Percentiles rank a stretch among this genome's conserved stretches.
Conservation (phyloP, 257 asterid genomes). For the Lycium ferocissimum region DNA sequence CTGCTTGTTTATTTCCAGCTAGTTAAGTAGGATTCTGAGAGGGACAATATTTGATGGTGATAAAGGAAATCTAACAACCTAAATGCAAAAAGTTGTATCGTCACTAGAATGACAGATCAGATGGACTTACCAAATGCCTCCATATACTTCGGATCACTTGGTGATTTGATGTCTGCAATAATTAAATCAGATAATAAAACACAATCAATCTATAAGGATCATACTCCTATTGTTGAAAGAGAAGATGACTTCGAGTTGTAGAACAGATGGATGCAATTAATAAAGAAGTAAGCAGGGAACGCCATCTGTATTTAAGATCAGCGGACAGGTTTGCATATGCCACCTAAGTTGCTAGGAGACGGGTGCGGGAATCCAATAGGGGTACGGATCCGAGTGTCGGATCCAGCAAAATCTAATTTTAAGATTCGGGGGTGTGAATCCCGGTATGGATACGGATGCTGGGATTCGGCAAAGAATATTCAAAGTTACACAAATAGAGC, state of each 20-base stretch:
- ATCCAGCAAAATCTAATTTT: too few relatives aligned
- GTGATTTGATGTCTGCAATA: constrained; percentile 86
- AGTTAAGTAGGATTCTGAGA: not conserved
- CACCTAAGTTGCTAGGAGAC: too few relatives aligned
- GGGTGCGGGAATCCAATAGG: too few relatives aligned
- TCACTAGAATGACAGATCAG: constrained; percentile 29
- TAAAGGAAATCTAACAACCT: constrained; percentile 16
- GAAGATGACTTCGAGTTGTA: constrained; percentile 12
- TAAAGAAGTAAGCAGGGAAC: not conserved
- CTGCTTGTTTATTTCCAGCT: not conserved
- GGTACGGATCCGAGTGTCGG: too few relatives aligned
- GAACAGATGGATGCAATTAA: constrained; percentile 20
- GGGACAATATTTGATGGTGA: constrained; percentile 15
- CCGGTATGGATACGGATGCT: too few relatives aligned
- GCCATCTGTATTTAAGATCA: not conserved
- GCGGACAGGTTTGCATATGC: constrained; percentile 19
- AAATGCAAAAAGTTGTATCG: not conserved
- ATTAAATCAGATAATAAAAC: constrained; percentile 23
- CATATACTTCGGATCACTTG: constrained; percentile 81
- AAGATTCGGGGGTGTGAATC: too few relatives aligned
- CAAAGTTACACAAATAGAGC: too few relatives aligned
- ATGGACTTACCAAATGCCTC: constrained; percentile 89
- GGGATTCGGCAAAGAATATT: too few relatives aligned
- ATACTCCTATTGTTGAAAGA: not conserved
- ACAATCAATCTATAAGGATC: constrained; percentile 24